Evolutionary conservation across 2,329 filamentous ascomycete genomes (phyloP).

Genomic region (Cercospora sp.): DNA sequence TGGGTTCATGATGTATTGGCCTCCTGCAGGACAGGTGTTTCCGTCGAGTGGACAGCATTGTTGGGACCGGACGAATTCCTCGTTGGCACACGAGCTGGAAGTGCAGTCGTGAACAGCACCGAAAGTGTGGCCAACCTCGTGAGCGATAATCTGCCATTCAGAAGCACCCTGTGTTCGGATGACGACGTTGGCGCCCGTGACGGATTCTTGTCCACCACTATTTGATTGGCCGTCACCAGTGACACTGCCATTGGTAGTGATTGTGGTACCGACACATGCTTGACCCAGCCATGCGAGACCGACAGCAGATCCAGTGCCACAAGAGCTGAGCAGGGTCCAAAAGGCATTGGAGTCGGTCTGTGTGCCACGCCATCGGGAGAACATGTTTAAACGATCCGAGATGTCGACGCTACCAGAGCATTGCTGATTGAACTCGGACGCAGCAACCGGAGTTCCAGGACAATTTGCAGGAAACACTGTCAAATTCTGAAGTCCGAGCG

Average conservation of each 20-base stretch:
- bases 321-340: slow-evolving; percentile 86
- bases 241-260: slow-evolving; percentile 45
- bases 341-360: slow-evolving; percentile 81
- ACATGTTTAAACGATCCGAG: slow-evolving; percentile 76
- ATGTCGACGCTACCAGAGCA: slow-evolving; percentile 67
- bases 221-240: slow-evolving; percentile 38
- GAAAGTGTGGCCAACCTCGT: slow-evolving; percentile 92
- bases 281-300: slow-evolving; percentile 92
- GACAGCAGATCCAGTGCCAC: slow-evolving; percentile 78
- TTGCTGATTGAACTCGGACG: slow-evolving; percentile 79
- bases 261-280: slow-evolving; percentile 65
- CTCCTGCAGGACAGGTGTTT: slow-evolving; percentile 69
- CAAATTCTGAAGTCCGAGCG: slow-evolving; percentile 82
- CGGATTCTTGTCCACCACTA: slow-evolving; percentile 63
- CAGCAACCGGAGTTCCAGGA: slow-evolving; percentile 64
- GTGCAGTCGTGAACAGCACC: slow-evolving; percentile 95
- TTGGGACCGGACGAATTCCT: slow-evolving; percentile 59
- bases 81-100: slow-evolving; percentile 62
- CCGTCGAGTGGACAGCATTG: slow-evolving; percentile 79
- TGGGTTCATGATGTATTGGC: slow-evolving; percentile 94
- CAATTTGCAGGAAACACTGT: slow-evolving; percentile 75
- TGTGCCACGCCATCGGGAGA: slow-evolving; percentile 83
- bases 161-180: slow-evolving; percentile 66
- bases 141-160: slow-evolving; percentile 95
- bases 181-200: slow-evolving; percentile 86